phyloP scores from a whole-genome alignment of 768 basidiomycete genomes.

The Hygrocybe coccinea region DNA sequence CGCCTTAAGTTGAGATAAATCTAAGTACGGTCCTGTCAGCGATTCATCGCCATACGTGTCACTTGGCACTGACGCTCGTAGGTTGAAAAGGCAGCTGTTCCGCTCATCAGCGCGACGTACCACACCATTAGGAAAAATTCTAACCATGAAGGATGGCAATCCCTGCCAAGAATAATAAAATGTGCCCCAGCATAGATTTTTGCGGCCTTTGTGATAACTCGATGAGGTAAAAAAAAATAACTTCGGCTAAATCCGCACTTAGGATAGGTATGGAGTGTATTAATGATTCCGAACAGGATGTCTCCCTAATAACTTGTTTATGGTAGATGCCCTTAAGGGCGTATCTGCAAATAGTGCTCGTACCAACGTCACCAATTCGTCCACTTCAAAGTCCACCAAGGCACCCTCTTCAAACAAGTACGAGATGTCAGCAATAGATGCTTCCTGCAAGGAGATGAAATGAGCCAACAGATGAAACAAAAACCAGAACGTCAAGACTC shows the following conservation, averaged over 20 bases:
- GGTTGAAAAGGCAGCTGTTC: slow-evolving; percentile 69
- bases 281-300: too few species aligned
- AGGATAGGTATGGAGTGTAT: too few species aligned
- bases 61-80: slow-evolving; percentile 60
- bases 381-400: slow-evolving; percentile 81
- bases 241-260: too few species aligned
- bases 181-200: slow-evolving; percentile 40
- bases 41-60: not conserved
- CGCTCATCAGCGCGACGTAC: slow-evolving; percentile 3
- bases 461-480: not conserved
- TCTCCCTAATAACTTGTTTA: slow-evolving; percentile 61
- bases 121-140: slow-evolving; percentile 10
- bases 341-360: slow-evolving; percentile 87
- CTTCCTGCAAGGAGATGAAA: slow-evolving; percentile 55
- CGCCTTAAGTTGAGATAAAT: slow-evolving; percentile 72
- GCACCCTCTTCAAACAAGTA: slow-evolving; percentile 90
- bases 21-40: slow-evolving; percentile 34
- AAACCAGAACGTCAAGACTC: slow-evolving; percentile 25
- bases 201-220: too few species aligned
- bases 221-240: too few species aligned
- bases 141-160: slow-evolving; percentile 53
- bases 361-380: slow-evolving; percentile 79
- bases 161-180: slow-evolving; percentile 44
- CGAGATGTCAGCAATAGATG: slow-evolving; percentile 84
- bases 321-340: slow-evolving; percentile 70